phyloP scores from a whole-genome alignment of 345 rosid genomes.

The Orychophragmus violaceus region DNA sequence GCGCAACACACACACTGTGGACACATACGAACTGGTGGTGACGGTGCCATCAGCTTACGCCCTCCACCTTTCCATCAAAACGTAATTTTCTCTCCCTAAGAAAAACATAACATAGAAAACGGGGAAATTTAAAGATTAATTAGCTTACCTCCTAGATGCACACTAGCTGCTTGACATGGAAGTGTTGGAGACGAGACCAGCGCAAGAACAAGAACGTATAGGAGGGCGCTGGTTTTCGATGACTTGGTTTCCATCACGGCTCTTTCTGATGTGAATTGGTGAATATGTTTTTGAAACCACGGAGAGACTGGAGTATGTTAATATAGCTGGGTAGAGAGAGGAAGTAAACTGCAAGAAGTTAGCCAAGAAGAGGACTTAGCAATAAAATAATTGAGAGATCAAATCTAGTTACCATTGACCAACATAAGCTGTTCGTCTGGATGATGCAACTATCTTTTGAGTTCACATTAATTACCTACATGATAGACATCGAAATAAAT shows the following conservation, averaged over 20 bases:
- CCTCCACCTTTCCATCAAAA: slow-evolving; percentile 14
- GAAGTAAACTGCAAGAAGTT: slow-evolving; percentile 13
- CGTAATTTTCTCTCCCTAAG: not conserved
- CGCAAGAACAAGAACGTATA: slow-evolving; percentile 12
- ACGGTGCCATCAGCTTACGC: slow-evolving; percentile 29
- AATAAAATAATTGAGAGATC: slow-evolving; percentile 1
- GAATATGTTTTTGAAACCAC: not conserved
- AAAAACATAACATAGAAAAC: not conserved
- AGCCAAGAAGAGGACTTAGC: slow-evolving; percentile 4
- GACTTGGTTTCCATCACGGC: slow-evolving; percentile 7
- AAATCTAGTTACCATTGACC: slow-evolving; percentile 18
- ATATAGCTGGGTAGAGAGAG: slow-evolving; percentile 1
- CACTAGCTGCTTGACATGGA: slow-evolving; percentile 17
- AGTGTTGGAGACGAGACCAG: slow-evolving; percentile 19
- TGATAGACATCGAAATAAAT: not conserved
- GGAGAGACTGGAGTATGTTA: not conserved
- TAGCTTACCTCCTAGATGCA: slow-evolving; percentile 17
- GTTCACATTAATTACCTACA: not conserved
- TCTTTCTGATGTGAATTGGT: not conserved
- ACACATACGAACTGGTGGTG: slow-evolving; percentile 27
- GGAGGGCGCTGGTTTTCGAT: not conserved
- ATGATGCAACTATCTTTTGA: slow-evolving; percentile 10
- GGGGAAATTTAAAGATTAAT: not conserved
- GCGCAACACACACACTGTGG: slow-evolving; percentile 34
- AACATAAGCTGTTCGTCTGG: slow-evolving; percentile 3